phyloP scores from a whole-genome alignment of 176 grass and related monocot species.

The Canna indica region DNA sequence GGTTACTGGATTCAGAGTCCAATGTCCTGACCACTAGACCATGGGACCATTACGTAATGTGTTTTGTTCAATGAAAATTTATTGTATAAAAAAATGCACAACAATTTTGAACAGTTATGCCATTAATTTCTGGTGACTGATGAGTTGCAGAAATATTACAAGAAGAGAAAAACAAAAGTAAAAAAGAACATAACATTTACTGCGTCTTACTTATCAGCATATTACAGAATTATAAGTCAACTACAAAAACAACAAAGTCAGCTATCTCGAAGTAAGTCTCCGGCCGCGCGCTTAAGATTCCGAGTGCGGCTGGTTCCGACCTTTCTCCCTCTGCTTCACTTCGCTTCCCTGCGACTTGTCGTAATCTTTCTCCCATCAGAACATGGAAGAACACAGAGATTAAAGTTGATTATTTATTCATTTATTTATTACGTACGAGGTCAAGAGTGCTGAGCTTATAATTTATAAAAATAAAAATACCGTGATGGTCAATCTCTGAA shows the following conservation, averaged over 20 bases:
- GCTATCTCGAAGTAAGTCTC: not conserved
- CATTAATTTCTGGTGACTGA: too few relatives aligned
- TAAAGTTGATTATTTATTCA: too few relatives aligned
- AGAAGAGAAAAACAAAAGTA: too few relatives aligned
- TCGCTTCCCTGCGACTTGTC: constrained; percentile 50
- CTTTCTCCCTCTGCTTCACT: constrained; percentile 79
- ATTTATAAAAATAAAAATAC: too few relatives aligned
- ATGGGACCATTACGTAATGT: not conserved
- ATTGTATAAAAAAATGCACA: too few relatives aligned
- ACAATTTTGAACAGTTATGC: too few relatives aligned
- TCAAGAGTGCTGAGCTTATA: too few relatives aligned
- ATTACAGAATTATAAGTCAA: not conserved
- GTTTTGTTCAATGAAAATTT: too few relatives aligned
- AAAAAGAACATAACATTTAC: too few relatives aligned
- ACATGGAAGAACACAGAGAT: too few relatives aligned
- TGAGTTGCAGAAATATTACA: too few relatives aligned
- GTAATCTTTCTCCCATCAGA: constrained; percentile 26
- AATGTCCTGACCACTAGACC: constrained; percentile 2
- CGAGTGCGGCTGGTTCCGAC: constrained; percentile 20
- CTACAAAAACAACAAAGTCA: not conserved
- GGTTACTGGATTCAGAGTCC: not conserved
- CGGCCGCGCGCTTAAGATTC: not conserved
- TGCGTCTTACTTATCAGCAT: not conserved
- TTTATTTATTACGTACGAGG: too few relatives aligned
- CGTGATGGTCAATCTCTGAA: constrained; percentile 30